Conservation (phyloP, 441 rosid species). For the Omphalea diandra region DNA sequence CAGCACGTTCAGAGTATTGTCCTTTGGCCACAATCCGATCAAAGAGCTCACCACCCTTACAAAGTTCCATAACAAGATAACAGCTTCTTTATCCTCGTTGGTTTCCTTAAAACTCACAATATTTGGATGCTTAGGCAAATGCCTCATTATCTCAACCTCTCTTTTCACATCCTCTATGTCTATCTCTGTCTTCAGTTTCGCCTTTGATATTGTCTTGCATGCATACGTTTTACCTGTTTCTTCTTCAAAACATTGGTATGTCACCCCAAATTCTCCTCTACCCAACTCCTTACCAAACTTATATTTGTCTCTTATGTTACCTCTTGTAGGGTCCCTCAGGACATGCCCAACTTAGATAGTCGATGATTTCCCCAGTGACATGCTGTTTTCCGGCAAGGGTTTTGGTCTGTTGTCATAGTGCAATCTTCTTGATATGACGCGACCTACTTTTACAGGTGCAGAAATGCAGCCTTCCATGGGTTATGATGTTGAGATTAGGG, state of each 20-base stretch:
- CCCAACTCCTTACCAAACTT: conserved; percentile 64
- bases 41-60: conserved; percentile 90
- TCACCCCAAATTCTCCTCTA: conserved; percentile 86
- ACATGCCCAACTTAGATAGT: conserved; percentile 18
- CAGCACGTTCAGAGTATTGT: conserved; percentile 81
- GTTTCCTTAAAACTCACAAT: conserved; percentile 74
- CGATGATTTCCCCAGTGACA: background rate
- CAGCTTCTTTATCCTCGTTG: conserved; percentile 67
- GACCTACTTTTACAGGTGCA: conserved; percentile 37
- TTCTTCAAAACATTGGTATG: conserved; percentile 51
- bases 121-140: conserved; percentile 71
- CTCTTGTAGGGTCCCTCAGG: conserved; percentile 44
- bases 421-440: conserved; percentile 16
- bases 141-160: conserved; percentile 86
- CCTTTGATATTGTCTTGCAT: conserved; percentile 82
- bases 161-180: conserved; percentile 86
- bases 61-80: conserved; percentile 92
- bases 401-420: conserved; percentile 11
- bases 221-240: conserved; percentile 49
- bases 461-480: conserved; percentile 86
- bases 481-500: background rate
- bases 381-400: conserved; percentile 4
- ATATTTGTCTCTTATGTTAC: conserved; percentile 49
- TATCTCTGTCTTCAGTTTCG: conserved; percentile 73
- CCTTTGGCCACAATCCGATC: conserved; percentile 80